phyloP scores from a whole-genome alignment of 2,329 filamentous ascomycete genomes.

The Coniosporium tulheliwenetii region DNA sequence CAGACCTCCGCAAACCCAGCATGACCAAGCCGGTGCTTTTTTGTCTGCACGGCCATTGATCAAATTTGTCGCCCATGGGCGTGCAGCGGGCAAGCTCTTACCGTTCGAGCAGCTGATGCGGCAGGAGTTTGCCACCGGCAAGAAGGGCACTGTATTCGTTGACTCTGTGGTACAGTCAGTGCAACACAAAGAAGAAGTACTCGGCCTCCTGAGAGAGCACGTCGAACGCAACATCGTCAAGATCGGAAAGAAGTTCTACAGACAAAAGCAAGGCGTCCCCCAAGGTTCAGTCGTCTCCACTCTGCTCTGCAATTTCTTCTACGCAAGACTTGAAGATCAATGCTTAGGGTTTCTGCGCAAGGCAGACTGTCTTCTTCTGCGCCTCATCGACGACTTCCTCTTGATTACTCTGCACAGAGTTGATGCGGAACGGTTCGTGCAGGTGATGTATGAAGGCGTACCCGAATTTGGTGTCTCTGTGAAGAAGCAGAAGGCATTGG shows the following conservation, averaged over 20 bases:
- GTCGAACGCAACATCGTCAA: conserved; percentile 75
- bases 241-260: conserved; percentile 75
- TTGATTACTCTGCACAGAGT: conserved; percentile 57
- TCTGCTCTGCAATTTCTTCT: conserved; percentile 88
- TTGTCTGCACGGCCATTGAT: conserved; percentile 18
- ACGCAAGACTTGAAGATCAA: conserved; percentile 65
- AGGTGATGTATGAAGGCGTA: conserved; percentile 65
- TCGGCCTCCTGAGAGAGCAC: conserved; percentile 62
- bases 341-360: conserved; percentile 50
- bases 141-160: conserved; percentile 59
- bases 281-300: conserved; percentile 84
- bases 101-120: conserved; percentile 14
- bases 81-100: conserved; percentile 12
- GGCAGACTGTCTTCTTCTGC: conserved; percentile 50
- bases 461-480: conserved; percentile 68
- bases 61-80: conserved; percentile 25
- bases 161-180: conserved; percentile 46
- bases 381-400: conserved; percentile 86
- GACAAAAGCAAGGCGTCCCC: conserved; percentile 78
- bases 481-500: conserved; percentile 62
- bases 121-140: conserved; percentile 15
- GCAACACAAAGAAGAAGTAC: conserved; percentile 42
- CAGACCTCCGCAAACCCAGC: conserved; percentile 27
- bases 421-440: conserved; percentile 58
- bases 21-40: conserved; percentile 15